Evolutionary conservation across 805 yeast species (phyloP), one percentile per base, ranked within the genome.

Genomic region (Candida nanaspora): DNA sequence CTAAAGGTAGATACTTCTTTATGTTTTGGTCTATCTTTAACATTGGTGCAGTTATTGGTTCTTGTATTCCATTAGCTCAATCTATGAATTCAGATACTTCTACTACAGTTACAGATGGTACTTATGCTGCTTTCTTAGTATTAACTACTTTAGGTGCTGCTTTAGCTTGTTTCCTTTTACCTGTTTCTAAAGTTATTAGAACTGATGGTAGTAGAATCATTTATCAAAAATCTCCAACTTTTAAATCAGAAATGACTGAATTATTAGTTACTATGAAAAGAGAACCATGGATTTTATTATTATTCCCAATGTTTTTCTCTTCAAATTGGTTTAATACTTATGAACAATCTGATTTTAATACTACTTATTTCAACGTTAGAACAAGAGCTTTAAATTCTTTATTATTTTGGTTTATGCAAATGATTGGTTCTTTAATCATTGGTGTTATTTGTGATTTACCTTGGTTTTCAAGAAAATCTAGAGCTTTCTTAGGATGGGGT

Each of bases 261-360:
- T 62, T 76, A 49, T 55, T 54, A 45, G 50, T 52, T 33, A 32
- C 40, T 2, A 21, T 50, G 33, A 53, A 49, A 40, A 39, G 35
- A 19, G 51, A 49, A 40, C 53, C 55, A 30, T 46, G 59, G 53
- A 70, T 78, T 39, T 52, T 69, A 37, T 55, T 71, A 21, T 50
- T 76, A 55, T 71, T 79, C 67, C 84, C 84, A 34, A 69, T 76
- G 74, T 78, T 78, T 55, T 72, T 74, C 48, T 68, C 80, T 23
- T 74, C 83, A 29, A 78, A 78, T 63, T 78, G 79, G 79, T 78
- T 76, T 63, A 76, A 76, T 65, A 74, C 82, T 35, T 78, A 78
- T 57, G 82, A 78, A 59, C 77, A 74, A 51, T 76, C 76, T 55
- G 76, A 72, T 43, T 65, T 70, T 57, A 78, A 78, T 53, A 73